Conservation (phyloP, 208 protist species). For the Trypanosoma conorhini region DNA sequence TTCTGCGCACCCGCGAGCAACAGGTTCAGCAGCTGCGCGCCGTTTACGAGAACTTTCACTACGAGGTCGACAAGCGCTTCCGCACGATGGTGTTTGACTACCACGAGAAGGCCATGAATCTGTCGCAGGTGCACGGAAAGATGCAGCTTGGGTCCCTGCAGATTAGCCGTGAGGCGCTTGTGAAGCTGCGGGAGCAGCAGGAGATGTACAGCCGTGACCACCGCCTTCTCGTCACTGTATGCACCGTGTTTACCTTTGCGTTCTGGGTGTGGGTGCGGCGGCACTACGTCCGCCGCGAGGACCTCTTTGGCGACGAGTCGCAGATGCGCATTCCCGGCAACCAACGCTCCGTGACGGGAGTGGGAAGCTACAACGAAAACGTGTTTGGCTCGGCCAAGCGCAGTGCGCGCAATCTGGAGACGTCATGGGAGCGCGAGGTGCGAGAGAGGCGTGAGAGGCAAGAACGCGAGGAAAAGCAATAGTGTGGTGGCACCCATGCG, state of each 20-base stretch:
- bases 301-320: conserved; percentile 37
- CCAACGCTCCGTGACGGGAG: conserved; percentile 47
- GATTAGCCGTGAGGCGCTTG: conserved; percentile 79
- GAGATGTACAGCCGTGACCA: conserved; percentile 83
- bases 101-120: conserved; percentile 85
- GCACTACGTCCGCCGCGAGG: conserved; percentile 64
- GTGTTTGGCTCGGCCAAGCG: conserved; percentile 64
- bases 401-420: conserved; percentile 60
- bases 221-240: conserved; percentile 58
- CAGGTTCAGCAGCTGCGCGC: conserved; percentile 61
- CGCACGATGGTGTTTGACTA: conserved; percentile 88
- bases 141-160: conserved; percentile 81
- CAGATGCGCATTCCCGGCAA: conserved; percentile 19
- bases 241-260: conserved; percentile 49
- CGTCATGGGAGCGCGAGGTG: conserved; percentile 79
- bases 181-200: conserved; percentile 82
- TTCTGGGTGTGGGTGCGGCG: conserved; percentile 90
- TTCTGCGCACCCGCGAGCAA: conserved; percentile 55
- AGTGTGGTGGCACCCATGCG: not conserved
- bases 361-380: conserved; percentile 64
- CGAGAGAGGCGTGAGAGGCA: conserved; percentile 51
- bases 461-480: conserved; percentile 25
- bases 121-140: conserved; percentile 86
- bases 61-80: conserved; percentile 79
- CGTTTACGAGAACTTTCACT: conserved; percentile 88